Evolutionary conservation across 2,329 filamentous ascomycete genomes (phyloP).

Genomic region (Colletotrichum musicola): DNA sequence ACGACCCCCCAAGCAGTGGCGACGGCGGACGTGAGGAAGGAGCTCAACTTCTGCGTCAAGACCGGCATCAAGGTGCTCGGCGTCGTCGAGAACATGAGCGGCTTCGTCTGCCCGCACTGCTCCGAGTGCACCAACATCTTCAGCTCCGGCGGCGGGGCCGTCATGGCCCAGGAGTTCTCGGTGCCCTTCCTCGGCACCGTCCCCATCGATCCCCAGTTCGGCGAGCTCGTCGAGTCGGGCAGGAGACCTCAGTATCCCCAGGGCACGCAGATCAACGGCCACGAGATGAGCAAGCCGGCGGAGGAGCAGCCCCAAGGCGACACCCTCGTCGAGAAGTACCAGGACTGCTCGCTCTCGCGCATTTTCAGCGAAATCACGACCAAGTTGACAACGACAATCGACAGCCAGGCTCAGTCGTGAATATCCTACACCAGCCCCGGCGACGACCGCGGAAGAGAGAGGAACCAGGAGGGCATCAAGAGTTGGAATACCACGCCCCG

Average conservation of each 20-base stretch:
- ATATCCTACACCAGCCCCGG: neutral
- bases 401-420: conserved; percentile 27
- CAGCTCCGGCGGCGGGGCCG: conserved; percentile 87
- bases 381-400: conserved; percentile 48
- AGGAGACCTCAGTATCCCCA: conserved; percentile 74
- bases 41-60: conserved; percentile 93
- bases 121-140: conserved; percentile 94
- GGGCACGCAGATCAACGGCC: conserved; percentile 73
- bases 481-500: too few species aligned
- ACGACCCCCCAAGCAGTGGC: conserved; percentile 96
- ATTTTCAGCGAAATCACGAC: conserved; percentile 76
- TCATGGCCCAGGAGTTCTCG: conserved; percentile 88
- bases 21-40: conserved; percentile 93
- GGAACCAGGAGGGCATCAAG: too few species aligned
- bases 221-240: conserved; percentile 84
- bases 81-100: conserved; percentile 97
- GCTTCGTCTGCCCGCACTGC: conserved; percentile 85
- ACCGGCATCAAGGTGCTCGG: conserved; percentile 84
- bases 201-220: conserved; percentile 94
- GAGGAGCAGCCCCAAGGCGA: conserved; percentile 37
- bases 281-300: conserved; percentile 58
- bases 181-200: conserved; percentile 89
- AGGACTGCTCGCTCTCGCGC: conserved; percentile 75
- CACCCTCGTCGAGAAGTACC: conserved; percentile 78
- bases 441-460: too few species aligned